These are phyloP conservation scores for Yamagishiella unicocca DNA, from an alignment of 139 green algal genomes.

Conservation along the genomic window DNA sequence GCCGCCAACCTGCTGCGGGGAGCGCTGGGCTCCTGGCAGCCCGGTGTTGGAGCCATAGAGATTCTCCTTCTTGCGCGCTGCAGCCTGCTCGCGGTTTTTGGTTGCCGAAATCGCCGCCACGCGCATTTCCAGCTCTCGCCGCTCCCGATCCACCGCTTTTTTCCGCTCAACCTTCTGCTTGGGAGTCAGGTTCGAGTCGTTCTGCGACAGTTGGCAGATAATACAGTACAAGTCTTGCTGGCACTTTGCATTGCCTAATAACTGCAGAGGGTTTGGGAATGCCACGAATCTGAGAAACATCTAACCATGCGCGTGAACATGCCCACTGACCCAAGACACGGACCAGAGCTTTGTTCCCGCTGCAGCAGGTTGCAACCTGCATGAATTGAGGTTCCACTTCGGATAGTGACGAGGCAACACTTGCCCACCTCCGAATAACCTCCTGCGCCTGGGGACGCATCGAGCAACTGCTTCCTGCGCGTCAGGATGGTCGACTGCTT, in stretches of 20 bases:
- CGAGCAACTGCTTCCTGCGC: constrained; percentile 40
- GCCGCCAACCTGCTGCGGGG: background rate
- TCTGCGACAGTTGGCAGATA: too few relatives aligned
- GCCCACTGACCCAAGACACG: too few relatives aligned
- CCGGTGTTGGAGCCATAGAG: constrained; percentile 49
- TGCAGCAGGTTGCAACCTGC: too few relatives aligned
- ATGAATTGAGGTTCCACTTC: too few relatives aligned
- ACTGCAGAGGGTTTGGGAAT: too few relatives aligned
- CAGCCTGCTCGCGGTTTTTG: constrained; percentile 40
- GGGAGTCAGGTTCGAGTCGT: constrained; percentile 42
- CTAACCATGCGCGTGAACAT: too few relatives aligned
- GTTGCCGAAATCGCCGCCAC: constrained; percentile 40
- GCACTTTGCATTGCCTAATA: too few relatives aligned
- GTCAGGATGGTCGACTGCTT: constrained; percentile 48
- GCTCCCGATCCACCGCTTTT: constrained; percentile 24
- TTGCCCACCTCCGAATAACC: background rate
- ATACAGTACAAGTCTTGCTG: too few relatives aligned
- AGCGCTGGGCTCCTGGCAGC: constrained; percentile 38
- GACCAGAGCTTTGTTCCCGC: too few relatives aligned
- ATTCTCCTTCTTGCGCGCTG: constrained; percentile 42
- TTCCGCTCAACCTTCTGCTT: constrained; percentile 52
- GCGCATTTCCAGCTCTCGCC: constrained; percentile 53
- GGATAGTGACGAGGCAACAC: too few relatives aligned
- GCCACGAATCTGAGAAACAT: too few relatives aligned
- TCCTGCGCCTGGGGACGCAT: background rate